These are phyloP conservation scores for Aspergillus sp. DNA, from an alignment of 2,329 filamentous ascomycete species.

Conservation along the genomic window DNA sequence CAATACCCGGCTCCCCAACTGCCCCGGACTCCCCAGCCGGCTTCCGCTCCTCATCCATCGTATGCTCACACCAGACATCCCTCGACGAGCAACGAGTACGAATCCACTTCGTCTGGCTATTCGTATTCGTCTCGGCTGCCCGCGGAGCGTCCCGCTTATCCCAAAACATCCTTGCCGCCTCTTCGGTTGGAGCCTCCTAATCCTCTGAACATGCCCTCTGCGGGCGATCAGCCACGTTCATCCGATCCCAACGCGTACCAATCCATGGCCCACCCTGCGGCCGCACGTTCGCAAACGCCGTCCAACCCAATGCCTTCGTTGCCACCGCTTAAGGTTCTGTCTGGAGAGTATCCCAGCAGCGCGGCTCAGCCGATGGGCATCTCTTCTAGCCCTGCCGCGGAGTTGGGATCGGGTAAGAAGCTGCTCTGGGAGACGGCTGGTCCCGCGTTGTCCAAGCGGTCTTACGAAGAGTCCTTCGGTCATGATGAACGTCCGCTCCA, in stretches of 20 bases:
- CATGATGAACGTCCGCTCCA: constrained; percentile 38
- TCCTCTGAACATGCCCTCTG: constrained; percentile 18
- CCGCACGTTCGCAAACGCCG: constrained; percentile 24
- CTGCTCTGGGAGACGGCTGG: constrained; percentile 31
- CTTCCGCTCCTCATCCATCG: constrained; percentile 35
- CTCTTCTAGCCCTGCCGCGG: constrained; percentile 21
- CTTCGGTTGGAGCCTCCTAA: constrained; percentile 28
- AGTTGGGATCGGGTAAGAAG: constrained; percentile 23
- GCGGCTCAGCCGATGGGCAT: constrained; percentile 19
- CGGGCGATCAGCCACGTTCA: constrained; percentile 34
- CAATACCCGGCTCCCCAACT: constrained; percentile 44
- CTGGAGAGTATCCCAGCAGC: constrained; percentile 25
- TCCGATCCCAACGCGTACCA: constrained; percentile 40
- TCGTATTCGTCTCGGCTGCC: constrained; percentile 24
- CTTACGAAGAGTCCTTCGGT: constrained; percentile 39
- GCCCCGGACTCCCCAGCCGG: constrained; percentile 42
- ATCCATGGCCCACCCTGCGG: constrained; percentile 30
- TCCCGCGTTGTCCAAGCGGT: constrained; percentile 29
- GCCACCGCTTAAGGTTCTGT: constrained; percentile 36
- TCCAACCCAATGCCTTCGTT: constrained; percentile 27
- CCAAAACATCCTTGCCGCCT: constrained; percentile 26
- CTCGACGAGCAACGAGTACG: constrained; percentile 33
- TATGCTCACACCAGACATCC: constrained; percentile 32
- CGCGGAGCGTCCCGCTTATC: constrained; percentile 22
- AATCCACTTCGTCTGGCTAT: constrained; percentile 21